Percentiles rank a stretch among this genome's conserved stretches.
These are phyloP conservation scores for Rhodotorula glutinis DNA, from an alignment of 1,284 basidiomycete species.

Conservation along the genomic window DNA sequence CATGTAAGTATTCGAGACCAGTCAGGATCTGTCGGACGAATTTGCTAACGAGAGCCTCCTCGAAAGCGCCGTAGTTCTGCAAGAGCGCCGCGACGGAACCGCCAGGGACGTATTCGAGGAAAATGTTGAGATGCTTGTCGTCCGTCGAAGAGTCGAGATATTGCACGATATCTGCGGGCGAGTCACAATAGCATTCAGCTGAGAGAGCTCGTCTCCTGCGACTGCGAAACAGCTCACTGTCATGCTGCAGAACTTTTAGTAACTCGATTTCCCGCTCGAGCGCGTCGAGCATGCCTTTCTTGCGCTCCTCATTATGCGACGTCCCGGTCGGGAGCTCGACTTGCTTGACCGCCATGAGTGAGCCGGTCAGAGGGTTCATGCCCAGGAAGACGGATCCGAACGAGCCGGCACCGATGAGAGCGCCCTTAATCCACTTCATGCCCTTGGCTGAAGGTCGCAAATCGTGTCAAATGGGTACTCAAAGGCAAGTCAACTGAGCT, in stretches of 20 bases:
- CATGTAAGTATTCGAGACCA: conserved; percentile 89
- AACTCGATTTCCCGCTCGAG: conserved; percentile 95
- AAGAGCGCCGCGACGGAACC: conserved; percentile 91
- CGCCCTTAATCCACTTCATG: conserved; percentile 91
- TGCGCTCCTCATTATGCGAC: conserved; percentile 84
- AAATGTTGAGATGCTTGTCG: conserved; percentile 89
- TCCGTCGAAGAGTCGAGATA: conserved; percentile 88
- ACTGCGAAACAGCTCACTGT: conserved; percentile 51
- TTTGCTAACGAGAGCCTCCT: conserved; percentile 88
- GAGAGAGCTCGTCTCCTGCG: not conserved
- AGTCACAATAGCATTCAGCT: not conserved
- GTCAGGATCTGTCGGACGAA: conserved; percentile 92
- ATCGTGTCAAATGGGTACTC: no score
- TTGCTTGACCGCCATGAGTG: conserved; percentile 99
- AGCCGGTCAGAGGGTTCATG: conserved; percentile 90
- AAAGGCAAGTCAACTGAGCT: no score
- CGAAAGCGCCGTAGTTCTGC: conserved; percentile 93
- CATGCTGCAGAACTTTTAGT: conserved; percentile 89
- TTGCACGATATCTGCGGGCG: conserved; percentile 75
- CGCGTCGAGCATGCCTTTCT: conserved; percentile 90
- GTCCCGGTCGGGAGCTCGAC: conserved; percentile 87
- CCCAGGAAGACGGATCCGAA: conserved; percentile 93
- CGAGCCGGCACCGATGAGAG: conserved; percentile 92
- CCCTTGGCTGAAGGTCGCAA: conserved; percentile 11
- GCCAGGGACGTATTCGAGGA: conserved; percentile 97